Evolutionary conservation across 371 early-diverging fungal species (phyloP).

Genomic region (Mortierella sp.): DNA sequence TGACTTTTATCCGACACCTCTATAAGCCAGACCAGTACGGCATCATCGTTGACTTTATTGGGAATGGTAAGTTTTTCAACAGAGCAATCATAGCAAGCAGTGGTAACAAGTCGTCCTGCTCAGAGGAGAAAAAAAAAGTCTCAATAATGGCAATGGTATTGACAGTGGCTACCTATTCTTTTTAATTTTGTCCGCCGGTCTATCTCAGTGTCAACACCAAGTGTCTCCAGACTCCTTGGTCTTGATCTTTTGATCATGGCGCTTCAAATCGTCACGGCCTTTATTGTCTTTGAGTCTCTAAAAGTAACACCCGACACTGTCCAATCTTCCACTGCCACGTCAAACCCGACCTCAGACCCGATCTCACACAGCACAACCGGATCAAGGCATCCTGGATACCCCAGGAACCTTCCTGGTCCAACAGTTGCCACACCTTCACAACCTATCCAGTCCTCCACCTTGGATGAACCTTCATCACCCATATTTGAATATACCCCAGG

Average conservation of each 20-base stretch:
- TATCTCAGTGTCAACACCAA: constrained; percentile 27
- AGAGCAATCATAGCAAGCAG: no score
- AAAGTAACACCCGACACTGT: constrained; percentile 4
- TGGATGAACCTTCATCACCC: neutral
- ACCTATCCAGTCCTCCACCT: neutral
- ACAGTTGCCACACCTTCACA: neutral
- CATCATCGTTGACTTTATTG: constrained; percentile 47
- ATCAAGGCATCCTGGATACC: no score
- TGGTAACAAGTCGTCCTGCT: no score
- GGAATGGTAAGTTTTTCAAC: constrained; percentile 24
- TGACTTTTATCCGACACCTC: constrained; percentile 29
- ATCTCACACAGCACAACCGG: neutral
- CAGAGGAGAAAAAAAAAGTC: no score
- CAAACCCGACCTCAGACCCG: neutral
- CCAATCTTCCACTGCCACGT: neutral
- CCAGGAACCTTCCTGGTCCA: no score
- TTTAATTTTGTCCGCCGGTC: neutral
- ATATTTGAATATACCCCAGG: constrained; percentile 23
- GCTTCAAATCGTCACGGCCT: constrained; percentile 28
- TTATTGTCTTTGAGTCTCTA: constrained; percentile 20
- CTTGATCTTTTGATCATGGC: constrained; percentile 20
- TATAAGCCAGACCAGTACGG: constrained; percentile 30
- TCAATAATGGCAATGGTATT: no score
- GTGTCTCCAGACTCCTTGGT: constrained; percentile 22
- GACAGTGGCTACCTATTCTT: neutral